Percentiles rank a stretch among this genome's conserved stretches.
Conservation (phyloP, 106 monocot genomes). For the Iris macrosiphon region DNA sequence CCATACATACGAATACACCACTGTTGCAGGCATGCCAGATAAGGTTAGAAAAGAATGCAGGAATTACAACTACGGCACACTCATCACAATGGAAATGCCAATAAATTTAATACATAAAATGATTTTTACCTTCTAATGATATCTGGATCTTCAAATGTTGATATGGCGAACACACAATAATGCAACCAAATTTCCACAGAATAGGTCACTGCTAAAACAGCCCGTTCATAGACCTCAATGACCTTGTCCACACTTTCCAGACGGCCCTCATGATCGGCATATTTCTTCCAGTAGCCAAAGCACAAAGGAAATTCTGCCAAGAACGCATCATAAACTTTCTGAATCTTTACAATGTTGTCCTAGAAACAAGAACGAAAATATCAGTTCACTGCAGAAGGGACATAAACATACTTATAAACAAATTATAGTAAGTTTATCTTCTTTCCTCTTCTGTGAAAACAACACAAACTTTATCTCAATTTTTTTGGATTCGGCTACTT, state of each 20-base stretch:
- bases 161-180: constrained; percentile 86
- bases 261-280: constrained; percentile 90
- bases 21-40: constrained; percentile 39
- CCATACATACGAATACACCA: constrained; percentile 30
- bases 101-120: neutral
- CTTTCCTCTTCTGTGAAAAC: too few relatives aligned
- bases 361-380: constrained; percentile 20
- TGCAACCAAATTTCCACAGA: constrained; percentile 98
- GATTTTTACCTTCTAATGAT: constrained; percentile 73
- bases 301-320: constrained; percentile 90
- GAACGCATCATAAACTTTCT: constrained; percentile 91
- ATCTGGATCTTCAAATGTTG: constrained; percentile 83
- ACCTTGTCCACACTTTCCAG: constrained; percentile 63
- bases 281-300: constrained; percentile 99
- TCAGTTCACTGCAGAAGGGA: neutral
- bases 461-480: too few relatives aligned
- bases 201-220: constrained; percentile 89
- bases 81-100: neutral
- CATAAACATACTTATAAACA: neutral
- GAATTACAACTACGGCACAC: neutral
- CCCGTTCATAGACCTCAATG: constrained; percentile 88
- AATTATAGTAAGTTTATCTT: too few relatives aligned
- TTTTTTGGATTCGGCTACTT: too few relatives aligned
- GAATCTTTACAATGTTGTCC: constrained; percentile 75
- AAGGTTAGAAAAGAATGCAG: constrained; percentile 27